Conservation (phyloP, 1,284 basidiomycete genomes). For the Leccinum subspadiceum region DNA sequence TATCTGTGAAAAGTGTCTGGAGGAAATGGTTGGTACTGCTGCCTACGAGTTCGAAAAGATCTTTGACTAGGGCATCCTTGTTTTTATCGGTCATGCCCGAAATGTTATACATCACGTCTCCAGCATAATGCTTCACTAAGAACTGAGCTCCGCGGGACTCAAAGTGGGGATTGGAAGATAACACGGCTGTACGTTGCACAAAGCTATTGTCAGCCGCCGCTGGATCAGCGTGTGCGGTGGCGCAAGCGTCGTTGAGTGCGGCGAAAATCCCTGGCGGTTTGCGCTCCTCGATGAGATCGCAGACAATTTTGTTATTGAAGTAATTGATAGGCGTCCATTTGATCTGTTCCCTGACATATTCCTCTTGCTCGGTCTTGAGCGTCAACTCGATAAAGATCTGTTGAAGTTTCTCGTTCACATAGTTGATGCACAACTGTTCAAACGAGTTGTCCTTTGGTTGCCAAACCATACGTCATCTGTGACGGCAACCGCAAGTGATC, state of each 20-base stretch:
- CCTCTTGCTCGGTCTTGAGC: slow-evolving; percentile 98
- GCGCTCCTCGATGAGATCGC: slow-evolving; percentile 95
- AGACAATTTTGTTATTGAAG: slow-evolving; percentile 96
- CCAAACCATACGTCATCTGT: background rate
- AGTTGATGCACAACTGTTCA: slow-evolving; percentile 99
- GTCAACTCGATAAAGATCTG: slow-evolving; percentile 99
- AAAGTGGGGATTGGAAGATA: slow-evolving; percentile 86
- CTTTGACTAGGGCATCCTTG: slow-evolving; percentile 96
- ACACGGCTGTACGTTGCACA: slow-evolving; percentile 83
- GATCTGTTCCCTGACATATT: slow-evolving; percentile 98
- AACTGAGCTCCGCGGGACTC: slow-evolving; percentile 91
- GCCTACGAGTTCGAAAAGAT: slow-evolving; percentile 88
- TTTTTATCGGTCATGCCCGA: slow-evolving; percentile 99
- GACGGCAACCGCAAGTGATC: background rate
- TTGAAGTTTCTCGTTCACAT: slow-evolving; percentile 99
- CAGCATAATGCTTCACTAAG: slow-evolving; percentile 92
- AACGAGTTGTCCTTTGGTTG: slow-evolving; percentile 90
- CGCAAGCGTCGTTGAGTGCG: slow-evolving; percentile 96
- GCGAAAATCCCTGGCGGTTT: slow-evolving; percentile 98
- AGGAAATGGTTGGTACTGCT: slow-evolving; percentile 82
- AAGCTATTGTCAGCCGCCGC: slow-evolving; percentile 97
- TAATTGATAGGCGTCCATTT: slow-evolving; percentile 99
- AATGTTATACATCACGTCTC: slow-evolving; percentile 98
- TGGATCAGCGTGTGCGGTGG: slow-evolving; percentile 97
- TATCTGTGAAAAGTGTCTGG: slow-evolving; percentile 89